Evolutionary conservation across 495 filamentous ascomycete species (phyloP), one percentile per base, ranked within the genome.

Genomic region (Ramalina peruviana): DNA sequence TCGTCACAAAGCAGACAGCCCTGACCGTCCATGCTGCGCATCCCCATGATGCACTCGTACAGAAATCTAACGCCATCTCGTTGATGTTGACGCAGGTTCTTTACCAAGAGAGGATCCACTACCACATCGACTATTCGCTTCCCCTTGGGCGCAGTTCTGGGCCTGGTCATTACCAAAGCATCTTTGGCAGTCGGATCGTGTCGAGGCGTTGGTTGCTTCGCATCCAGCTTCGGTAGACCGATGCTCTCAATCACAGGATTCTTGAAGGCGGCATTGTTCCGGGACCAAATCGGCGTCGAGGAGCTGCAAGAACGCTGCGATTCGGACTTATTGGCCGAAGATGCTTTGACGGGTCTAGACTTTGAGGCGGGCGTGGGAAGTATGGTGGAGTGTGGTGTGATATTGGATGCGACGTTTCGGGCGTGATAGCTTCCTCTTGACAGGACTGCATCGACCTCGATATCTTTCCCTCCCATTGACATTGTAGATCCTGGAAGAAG

Each of bases 41-140:
- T 75, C 11, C 85, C 85, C 85, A 90, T 90, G 0, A 90, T 79
- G 61, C 85, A 88, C 62, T 88, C 84, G 56, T 90, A 90, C 37
- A 90, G 63, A 56, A 90, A 90, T 52, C 75, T 69, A 15, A 88
- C 80, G 41, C 85, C 85, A 54, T 85, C 81, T 3, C 83, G 74
- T 63, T 90, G 85, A 62, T 90, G 85, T 36, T 76, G 73, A 3
- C 85, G 80, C 13, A 90, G 65, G 53, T 80, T 73, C 53, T 77
- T 76, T 0, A 63, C 58, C n/a, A 90, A 62, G 25, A 83, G 61
- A 11, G 85, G 85, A 64, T 90, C 85, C 1, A 90, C 75, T 4
- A 90, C 85, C 3, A 90, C 84, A 63, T 88, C 85, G 0, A 90
- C 85, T 40, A 88, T 65, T 41, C 73, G 70, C 58, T 81, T 86